Evolutionary conservation across 345 rosid genomes (phyloP), one percentile per base, ranked within the genome.

Genomic region (Eucalyptus fibrosa): DNA sequence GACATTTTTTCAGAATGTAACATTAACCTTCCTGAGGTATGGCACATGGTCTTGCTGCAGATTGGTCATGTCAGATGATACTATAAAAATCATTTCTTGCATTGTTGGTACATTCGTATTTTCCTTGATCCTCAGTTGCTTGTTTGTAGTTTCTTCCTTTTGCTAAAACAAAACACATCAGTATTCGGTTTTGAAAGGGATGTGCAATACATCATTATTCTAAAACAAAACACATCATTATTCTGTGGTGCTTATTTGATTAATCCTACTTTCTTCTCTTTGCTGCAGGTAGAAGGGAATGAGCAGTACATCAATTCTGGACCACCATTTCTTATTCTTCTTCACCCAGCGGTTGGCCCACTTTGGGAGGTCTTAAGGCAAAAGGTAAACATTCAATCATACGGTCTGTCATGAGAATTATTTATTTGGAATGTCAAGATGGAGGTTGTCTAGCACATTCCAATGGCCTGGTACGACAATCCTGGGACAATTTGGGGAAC

Each of bases 271-370:
- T 77, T 53, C 62, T 82, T 89, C 81, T 56, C 14, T 91, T 45
- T 88, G 51, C 88, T 87, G 62, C 89, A 96, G 99, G 88, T 96
- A 90, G 96, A 94, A 91, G 88, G 93, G 88, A 96, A 97, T 87
- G 96, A 94, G 83, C 93, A 88, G 26, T 97, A 96, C 89, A 91
- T 94, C 51, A 88, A 94, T 86, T 93, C 94, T 86, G 96, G 96
- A 89, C 99, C 99, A 59, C 98, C 98, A 32, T 96, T 93, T 95
- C 97, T 96, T 86, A 96, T 97, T 90, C 94, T 97, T 94, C 92
- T 97, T 88, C 99, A 97, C 94, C 99, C 99, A 55, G 98, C 97
- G 87, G 97, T 97, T 7, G 99, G 99, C 88, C 98, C 98, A 86
- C 96, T 96, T 94, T 97, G 99, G 99, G 97, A 97, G 91, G 95